These are phyloP conservation scores for Phytophthora capsici DNA, from an alignment of 352 stramenopile genomes.

Conservation along the genomic window DNA sequence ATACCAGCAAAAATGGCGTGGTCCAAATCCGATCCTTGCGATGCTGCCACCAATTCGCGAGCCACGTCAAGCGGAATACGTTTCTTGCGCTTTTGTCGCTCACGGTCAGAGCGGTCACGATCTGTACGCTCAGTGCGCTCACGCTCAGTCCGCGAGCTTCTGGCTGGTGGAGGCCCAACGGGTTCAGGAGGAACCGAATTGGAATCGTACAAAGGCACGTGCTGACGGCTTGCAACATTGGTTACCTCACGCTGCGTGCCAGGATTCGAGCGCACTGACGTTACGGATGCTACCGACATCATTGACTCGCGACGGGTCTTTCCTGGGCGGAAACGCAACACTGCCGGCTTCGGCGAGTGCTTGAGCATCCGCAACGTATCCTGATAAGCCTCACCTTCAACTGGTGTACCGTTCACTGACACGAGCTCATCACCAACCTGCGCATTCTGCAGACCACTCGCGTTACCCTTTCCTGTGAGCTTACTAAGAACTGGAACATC, in stretches of 20 bases:
- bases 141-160: slow-evolving; percentile 9
- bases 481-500: slow-evolving; percentile 86
- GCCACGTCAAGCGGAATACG: slow-evolving; percentile 84
- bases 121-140: slow-evolving; percentile 21
- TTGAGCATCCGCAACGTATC: slow-evolving; percentile 89
- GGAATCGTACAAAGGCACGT: slow-evolving; percentile 65
- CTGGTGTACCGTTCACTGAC: slow-evolving; percentile 81
- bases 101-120: slow-evolving; percentile 32
- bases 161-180: slow-evolving; percentile 8
- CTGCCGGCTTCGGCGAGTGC: slow-evolving; percentile 83
- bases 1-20: slow-evolving; percentile 77
- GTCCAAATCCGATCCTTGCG: slow-evolving; percentile 73
- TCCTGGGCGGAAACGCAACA: slow-evolving; percentile 78
- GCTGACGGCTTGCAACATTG: slow-evolving; percentile 46
- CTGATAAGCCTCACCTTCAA: slow-evolving; percentile 85
- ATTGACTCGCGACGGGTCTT: slow-evolving; percentile 65
- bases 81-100: slow-evolving; percentile 76
- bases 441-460: slow-evolving; percentile 83
- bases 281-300: slow-evolving; percentile 62
- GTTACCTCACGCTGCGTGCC: slow-evolving; percentile 52
- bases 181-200: slow-evolving; percentile 27
- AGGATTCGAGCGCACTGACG: slow-evolving; percentile 65
- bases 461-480: slow-evolving; percentile 83
- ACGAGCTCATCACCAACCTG: slow-evolving; percentile 85
- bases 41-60: slow-evolving; percentile 80